Percentiles rank a stretch among this genome's conserved stretches.
These are phyloP conservation scores for Bathelium albidoporum DNA, from an alignment of 495 filamentous ascomycete species.

Conservation along the genomic window DNA sequence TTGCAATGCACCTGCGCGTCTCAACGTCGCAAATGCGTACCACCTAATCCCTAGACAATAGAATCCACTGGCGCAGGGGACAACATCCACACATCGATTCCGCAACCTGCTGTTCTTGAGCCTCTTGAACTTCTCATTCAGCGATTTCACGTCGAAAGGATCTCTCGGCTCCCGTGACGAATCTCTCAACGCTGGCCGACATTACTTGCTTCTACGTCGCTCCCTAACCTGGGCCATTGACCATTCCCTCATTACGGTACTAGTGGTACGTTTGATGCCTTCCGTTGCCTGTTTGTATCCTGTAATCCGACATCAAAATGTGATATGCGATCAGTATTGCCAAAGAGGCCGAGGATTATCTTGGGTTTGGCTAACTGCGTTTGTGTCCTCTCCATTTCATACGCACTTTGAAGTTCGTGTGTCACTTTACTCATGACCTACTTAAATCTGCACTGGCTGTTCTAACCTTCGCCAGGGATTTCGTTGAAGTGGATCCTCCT, in stretches of 20 bases:
- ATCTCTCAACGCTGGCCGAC: background rate
- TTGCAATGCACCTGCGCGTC: background rate
- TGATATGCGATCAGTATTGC: background rate
- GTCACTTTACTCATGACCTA: background rate
- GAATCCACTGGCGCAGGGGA: background rate
- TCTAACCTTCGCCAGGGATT: background rate
- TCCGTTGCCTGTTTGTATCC: background rate
- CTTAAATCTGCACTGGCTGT: background rate
- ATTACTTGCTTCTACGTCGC: background rate
- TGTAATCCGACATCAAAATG: background rate
- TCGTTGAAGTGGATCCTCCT: background rate
- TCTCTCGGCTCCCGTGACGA: background rate
- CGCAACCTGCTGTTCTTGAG: background rate
- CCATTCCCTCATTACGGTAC: background rate
- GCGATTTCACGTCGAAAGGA: too few species aligned
- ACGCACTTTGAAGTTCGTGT: background rate
- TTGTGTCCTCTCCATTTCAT: background rate
- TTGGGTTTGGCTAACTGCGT: background rate
- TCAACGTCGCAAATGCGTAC: background rate
- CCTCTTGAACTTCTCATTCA: background rate
- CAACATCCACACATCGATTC: background rate
- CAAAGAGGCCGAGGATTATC: background rate
- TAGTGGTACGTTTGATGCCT: background rate
- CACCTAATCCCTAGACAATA: background rate
- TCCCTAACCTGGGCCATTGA: background rate